Evolutionary conservation across 306 rosid species (phyloP).

Genomic region (Crataegus laevigata): DNA sequence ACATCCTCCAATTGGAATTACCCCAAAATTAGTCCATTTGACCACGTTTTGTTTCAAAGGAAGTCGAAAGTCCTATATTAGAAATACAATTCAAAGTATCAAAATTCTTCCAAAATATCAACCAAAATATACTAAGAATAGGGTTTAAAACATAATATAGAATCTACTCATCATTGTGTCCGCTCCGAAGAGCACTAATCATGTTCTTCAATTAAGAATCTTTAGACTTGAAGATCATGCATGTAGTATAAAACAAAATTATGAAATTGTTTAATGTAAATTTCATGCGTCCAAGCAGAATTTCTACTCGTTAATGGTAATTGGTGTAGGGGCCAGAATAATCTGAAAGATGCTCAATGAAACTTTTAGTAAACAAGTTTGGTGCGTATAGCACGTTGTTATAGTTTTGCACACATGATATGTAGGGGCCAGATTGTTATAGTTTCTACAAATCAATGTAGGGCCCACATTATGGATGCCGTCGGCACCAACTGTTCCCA

Average conservation of each 20-base stretch:
- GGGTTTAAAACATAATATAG: too few species aligned
- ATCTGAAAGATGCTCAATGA: not conserved
- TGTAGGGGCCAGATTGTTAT: not conserved
- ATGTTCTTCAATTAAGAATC: not conserved
- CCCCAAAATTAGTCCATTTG: too few species aligned
- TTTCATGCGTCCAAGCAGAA: not conserved
- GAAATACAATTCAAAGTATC: too few species aligned
- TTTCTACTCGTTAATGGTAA: not conserved
- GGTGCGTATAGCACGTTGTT: not conserved
- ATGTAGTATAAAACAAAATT: not conserved
- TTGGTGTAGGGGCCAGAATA: not conserved
- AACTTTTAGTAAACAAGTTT: not conserved
- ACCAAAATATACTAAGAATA: too few species aligned
- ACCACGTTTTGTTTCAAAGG: too few species aligned
- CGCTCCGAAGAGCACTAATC: not conserved
- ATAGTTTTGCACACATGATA: not conserved
- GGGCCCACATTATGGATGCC: constrained; percentile 32
- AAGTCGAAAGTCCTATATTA: too few species aligned
- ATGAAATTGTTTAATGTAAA: not conserved
- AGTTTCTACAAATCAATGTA: not conserved
- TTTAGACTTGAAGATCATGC: not conserved
- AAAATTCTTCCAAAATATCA: too few species aligned
- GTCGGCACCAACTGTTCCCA: constrained; percentile 33
- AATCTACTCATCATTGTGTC: too few species aligned
- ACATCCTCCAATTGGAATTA: too few species aligned